These are phyloP conservation scores for Kodamaea jinghongensis DNA, from an alignment of 805 yeast genomes.

Conservation along the genomic window DNA sequence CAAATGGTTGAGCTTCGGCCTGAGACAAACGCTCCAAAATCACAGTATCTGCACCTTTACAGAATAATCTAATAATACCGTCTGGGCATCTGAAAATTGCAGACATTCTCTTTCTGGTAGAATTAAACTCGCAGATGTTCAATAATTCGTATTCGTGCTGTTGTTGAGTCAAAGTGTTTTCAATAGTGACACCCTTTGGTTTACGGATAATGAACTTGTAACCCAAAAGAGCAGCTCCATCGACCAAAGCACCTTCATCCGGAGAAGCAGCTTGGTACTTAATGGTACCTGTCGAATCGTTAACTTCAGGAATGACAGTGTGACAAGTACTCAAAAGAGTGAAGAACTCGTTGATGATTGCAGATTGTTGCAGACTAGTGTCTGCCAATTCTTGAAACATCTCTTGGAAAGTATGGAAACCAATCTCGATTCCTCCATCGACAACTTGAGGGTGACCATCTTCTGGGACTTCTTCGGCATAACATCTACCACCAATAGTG, in stretches of 20 bases:
- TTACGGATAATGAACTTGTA: constrained; percentile 80
- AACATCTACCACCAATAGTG: constrained; percentile 88
- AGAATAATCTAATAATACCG: constrained; percentile 80
- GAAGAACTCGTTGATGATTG: constrained; percentile 68
- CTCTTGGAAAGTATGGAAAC: constrained; percentile 69
- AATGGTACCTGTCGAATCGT: constrained; percentile 54
- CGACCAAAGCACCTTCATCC: constrained; percentile 97
- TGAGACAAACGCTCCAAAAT: constrained; percentile 78
- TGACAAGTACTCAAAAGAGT: constrained; percentile 89
- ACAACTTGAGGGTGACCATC: constrained; percentile 67
- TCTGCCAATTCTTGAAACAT: constrained; percentile 47
- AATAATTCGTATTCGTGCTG: constrained; percentile 68
- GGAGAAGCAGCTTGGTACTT: constrained; percentile 99
- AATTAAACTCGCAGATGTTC: constrained; percentile 93
- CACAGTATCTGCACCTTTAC: constrained; percentile 98
- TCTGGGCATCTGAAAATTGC: constrained; percentile 93
- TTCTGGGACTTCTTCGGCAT: constrained; percentile 86
- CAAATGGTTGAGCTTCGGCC: constrained; percentile 65
- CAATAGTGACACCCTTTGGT: constrained; percentile 76
- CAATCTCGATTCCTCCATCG: constrained; percentile 75
- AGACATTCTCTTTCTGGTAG: constrained; percentile 97
- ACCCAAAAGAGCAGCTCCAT: constrained; percentile 91
- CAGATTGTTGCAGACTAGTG: constrained; percentile 44
- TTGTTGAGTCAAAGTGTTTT: constrained; percentile 47
- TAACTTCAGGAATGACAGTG: constrained; percentile 92